phyloP scores from a whole-genome alignment of 1,284 basidiomycete species.

The Exobasidium rhododendri region DNA sequence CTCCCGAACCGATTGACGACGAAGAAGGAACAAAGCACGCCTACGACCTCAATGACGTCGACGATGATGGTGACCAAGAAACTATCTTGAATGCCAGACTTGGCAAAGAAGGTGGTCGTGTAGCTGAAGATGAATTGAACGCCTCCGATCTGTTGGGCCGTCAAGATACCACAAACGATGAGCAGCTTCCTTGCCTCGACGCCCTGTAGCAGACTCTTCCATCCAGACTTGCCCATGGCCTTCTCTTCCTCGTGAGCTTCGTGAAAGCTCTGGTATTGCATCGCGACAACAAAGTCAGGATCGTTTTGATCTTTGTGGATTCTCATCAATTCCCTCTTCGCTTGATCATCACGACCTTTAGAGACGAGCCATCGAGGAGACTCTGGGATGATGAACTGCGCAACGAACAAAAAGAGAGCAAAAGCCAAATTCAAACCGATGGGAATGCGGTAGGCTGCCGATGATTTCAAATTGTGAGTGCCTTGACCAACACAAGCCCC shows the following conservation, averaged over 20 bases:
- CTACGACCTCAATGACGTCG: conserved; percentile 56
- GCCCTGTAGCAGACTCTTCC: conserved; percentile 55
- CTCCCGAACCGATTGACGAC: conserved; percentile 58
- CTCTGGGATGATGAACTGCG: conserved; percentile 56
- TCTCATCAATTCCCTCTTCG: conserved; percentile 52
- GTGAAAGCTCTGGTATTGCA: conserved; percentile 53
- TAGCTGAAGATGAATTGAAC: conserved; percentile 58
- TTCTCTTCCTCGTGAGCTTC: conserved; percentile 55
- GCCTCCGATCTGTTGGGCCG: conserved; percentile 49
- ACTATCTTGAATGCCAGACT: conserved; percentile 15
- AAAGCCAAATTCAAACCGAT: conserved; percentile 58
- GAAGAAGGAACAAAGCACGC: conserved; percentile 56
- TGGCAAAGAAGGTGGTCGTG: conserved; percentile 37
- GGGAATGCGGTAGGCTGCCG: conserved; percentile 54
- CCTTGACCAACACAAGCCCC: conserved; percentile 57
- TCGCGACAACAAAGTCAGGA: conserved; percentile 51
- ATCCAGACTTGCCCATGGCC: conserved; percentile 54
- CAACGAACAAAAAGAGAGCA: conserved; percentile 50
- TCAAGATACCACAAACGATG: conserved; percentile 57
- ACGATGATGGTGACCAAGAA: conserved; percentile 57
- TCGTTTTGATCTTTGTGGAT: conserved; percentile 57
- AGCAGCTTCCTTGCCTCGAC: conserved; percentile 55
- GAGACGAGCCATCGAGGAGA: conserved; percentile 57
- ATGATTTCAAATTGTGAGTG: conserved; percentile 23
- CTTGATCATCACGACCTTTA: conserved; percentile 56